A percentile compares a stretch with the other conserved stretches of the same genome.
Evolutionary conservation across 2,329 filamentous ascomycete species (phyloP).

Genomic region (Sporothrix sp.): DNA sequence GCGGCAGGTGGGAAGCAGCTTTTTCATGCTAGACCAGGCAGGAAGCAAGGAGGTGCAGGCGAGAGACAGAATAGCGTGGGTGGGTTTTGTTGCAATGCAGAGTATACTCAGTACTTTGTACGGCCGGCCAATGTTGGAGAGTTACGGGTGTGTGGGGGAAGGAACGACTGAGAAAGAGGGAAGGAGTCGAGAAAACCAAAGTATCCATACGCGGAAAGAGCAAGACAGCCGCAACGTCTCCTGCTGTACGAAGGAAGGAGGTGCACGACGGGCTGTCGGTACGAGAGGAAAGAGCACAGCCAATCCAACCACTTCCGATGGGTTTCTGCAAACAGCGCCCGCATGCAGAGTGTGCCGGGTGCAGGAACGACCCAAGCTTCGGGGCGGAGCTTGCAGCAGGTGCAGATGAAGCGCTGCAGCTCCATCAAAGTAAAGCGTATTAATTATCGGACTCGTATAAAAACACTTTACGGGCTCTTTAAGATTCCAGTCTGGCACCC

Average conservation of each 20-base stretch:
- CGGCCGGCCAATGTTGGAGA: not conserved
- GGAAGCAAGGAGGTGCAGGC: slow-evolving; percentile 10
- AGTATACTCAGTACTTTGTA: not conserved
- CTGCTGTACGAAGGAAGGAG: no score
- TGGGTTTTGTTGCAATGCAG: not conserved
- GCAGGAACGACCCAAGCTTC: no score
- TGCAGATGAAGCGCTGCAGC: no score
- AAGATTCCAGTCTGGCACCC: not conserved
- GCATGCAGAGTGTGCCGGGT: not conserved
- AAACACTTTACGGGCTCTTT: no score
- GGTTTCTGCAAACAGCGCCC: not conserved
- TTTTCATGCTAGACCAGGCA: not conserved
- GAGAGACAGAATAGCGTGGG: slow-evolving; percentile 2
- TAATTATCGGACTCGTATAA: no score
- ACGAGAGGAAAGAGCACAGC: no score
- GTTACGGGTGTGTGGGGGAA: not conserved
- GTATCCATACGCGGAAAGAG: no score
- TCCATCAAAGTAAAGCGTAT: no score
- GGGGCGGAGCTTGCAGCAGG: no score
- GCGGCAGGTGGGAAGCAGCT: slow-evolving; percentile 7
- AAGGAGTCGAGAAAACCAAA: no score
- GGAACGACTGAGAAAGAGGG: not conserved
- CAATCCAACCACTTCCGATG: no score
- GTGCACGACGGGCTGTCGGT: no score
- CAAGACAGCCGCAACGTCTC: not conserved